A percentile compares a stretch with the other conserved stretches of the same genome.
Evolutionary conservation across 139 green algal species (phyloP).

Genomic region (Nannochloris sp.): DNA sequence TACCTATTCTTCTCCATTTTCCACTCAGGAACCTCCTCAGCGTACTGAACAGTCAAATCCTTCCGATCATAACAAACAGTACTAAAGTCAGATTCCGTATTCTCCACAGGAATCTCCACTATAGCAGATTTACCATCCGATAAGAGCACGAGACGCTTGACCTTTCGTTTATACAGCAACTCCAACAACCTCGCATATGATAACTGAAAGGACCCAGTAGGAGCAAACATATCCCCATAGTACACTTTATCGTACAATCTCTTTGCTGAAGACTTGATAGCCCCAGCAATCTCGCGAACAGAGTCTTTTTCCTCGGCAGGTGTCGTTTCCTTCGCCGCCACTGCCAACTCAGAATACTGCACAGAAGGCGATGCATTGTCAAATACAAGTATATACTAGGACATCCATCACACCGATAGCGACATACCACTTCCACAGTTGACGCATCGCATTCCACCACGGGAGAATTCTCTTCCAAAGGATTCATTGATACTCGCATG

Average conservation of each 20-base stretch:
- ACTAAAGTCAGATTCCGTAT: conserved; percentile 23
- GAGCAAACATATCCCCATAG: conserved; percentile 38
- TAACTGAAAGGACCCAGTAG: conserved; percentile 29
- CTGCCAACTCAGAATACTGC: too few relatives aligned
- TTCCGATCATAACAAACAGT: conserved; percentile 17
- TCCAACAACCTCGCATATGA: conserved; percentile 54
- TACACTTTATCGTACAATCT: conserved; percentile 32
- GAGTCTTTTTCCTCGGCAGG: too few relatives aligned
- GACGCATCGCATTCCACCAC: too few relatives aligned
- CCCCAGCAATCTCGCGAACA: not conserved
- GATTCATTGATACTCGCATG: too few relatives aligned
- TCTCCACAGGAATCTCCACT: conserved; percentile 52
- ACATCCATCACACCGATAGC: too few relatives aligned
- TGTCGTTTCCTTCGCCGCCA: too few relatives aligned
- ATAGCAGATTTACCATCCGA: conserved; percentile 53
- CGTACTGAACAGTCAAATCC: conserved; percentile 37
- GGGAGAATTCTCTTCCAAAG: too few relatives aligned
- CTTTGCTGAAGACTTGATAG: conserved; percentile 5
- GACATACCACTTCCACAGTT: too few relatives aligned
- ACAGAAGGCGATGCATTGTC: too few relatives aligned
- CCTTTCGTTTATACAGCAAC: conserved; percentile 34
- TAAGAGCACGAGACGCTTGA: conserved; percentile 59
- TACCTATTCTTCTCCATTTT: conserved; percentile 66
- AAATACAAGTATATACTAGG: too few relatives aligned
- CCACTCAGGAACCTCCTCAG: conserved; percentile 40